A percentile compares a stretch with the other conserved stretches of the same genome.
Conservation (phyloP, 1,284 basidiomycete species). For the Pisolithus thermaeus region DNA sequence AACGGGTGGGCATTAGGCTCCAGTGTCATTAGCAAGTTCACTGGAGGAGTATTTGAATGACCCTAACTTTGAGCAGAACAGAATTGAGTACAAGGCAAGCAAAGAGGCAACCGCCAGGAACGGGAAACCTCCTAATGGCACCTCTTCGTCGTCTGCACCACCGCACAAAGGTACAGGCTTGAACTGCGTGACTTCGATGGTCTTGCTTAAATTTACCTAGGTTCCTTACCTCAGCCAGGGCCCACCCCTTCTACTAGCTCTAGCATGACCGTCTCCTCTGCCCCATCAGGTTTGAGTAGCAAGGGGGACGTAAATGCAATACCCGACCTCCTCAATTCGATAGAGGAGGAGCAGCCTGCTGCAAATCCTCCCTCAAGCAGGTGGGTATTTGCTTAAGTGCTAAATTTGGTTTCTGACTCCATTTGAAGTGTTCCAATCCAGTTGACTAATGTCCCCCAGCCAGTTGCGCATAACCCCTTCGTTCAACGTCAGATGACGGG, state of each 20-base stretch:
- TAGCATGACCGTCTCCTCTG: conserved; percentile 11
- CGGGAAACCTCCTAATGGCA: conserved; percentile 25
- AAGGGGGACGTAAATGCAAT: conserved; percentile 37
- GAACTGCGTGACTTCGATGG: conserved; percentile 1
- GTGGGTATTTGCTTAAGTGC: conserved; percentile 28
- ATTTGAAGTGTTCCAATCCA: conserved; percentile 41
- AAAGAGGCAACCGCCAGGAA: conserved; percentile 70
- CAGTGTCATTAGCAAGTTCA: conserved; percentile 86
- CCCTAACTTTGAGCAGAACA: conserved; percentile 93
- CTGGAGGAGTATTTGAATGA: conserved; percentile 96
- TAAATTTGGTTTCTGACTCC: conserved; percentile 13
- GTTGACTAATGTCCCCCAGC: conserved; percentile 51
- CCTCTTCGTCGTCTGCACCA: conserved; percentile 14
- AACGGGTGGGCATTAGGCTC: conserved; percentile 54
- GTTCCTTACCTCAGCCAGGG: conserved; percentile 12
- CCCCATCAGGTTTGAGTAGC: conserved; percentile 16
- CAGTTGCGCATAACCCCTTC: conserved; percentile 76
- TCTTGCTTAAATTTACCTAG: not conserved
- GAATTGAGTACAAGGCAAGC: conserved; percentile 86
- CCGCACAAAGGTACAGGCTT: conserved; percentile 15
- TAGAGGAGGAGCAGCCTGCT: conserved; percentile 82
- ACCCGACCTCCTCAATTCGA: conserved; percentile 88
- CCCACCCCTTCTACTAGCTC: conserved; percentile 11
- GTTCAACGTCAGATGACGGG: conserved; percentile 51
- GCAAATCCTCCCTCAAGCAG: conserved; percentile 60